Evolutionary conservation across 345 rosid species (phyloP).

Genomic region (Isatis tinctoria): DNA sequence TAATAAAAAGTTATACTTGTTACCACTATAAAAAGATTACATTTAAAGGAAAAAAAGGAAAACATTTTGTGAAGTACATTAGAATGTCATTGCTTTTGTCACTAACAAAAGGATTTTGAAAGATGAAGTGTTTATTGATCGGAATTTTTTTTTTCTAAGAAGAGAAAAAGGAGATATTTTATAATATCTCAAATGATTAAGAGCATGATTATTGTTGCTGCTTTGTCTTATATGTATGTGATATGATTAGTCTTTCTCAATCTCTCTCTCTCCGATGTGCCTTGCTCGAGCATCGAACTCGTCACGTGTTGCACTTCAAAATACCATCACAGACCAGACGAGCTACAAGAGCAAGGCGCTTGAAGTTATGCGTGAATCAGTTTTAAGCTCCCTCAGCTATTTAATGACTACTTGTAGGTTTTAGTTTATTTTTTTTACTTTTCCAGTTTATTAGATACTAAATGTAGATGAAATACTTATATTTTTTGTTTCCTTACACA

Average conservation of each 20-base stretch:
- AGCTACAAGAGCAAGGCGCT: not conserved
- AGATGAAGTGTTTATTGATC: not conserved
- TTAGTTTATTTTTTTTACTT: too few relatives aligned
- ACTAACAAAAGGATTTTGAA: not conserved
- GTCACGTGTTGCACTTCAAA: not conserved
- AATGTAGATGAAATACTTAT: too few relatives aligned
- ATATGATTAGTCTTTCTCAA: too few relatives aligned
- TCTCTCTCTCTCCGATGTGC: not conserved
- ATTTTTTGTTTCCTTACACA: too few relatives aligned
- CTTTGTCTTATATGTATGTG: too few relatives aligned
- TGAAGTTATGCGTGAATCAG: not conserved
- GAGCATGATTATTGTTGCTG: not conserved
- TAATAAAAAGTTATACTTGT: constrained; percentile 1
- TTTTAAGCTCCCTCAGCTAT: too few relatives aligned
- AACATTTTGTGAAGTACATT: not conserved
- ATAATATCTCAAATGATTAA: not conserved
- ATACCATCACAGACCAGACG: not conserved
- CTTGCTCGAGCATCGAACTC: not conserved
- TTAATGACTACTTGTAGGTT: too few relatives aligned
- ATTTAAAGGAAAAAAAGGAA: not conserved
- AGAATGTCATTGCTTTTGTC: not conserved
- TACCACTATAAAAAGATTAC: not conserved
- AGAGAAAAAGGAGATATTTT: not conserved
- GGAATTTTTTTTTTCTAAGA: not conserved
- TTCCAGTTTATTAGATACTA: too few relatives aligned